Evolutionary conservation across 2,329 filamentous ascomycete species (phyloP).

Genomic region (Nectriaceae sp.): DNA sequence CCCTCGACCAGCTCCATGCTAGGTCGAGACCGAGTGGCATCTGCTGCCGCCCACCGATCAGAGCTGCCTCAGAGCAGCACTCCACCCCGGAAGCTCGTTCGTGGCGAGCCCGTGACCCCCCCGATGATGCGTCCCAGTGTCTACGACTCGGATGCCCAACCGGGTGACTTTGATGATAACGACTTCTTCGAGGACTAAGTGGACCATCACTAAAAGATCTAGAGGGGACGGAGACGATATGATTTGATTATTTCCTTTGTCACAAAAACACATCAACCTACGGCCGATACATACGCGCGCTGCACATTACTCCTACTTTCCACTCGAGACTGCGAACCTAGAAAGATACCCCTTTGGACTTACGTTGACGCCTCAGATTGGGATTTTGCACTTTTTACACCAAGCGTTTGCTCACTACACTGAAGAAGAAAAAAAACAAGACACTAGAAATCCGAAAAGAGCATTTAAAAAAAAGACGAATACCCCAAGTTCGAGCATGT

Average conservation of each 20-base stretch:
- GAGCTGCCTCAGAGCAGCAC: constrained; percentile 28
- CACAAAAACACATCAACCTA: constrained; percentile 22
- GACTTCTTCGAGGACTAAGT: constrained; percentile 55
- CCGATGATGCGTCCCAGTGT: constrained; percentile 60
- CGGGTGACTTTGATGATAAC: constrained; percentile 60
- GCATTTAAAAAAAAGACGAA: too few species aligned
- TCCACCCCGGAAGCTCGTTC: constrained; percentile 41
- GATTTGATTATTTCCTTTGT: constrained; percentile 30
- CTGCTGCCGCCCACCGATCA: constrained; percentile 9
- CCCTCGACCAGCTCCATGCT: constrained; percentile 33
- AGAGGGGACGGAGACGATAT: background rate
- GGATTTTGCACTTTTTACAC: constrained; percentile 19
- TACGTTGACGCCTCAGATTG: constrained; percentile 31
- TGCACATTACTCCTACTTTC: constrained; percentile 27
- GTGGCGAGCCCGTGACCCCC: constrained; percentile 54
- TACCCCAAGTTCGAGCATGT: constrained; percentile 10
- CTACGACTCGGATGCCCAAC: constrained; percentile 63
- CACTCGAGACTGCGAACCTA: constrained; percentile 37
- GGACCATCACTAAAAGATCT: background rate
- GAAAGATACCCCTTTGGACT: constrained; percentile 45
- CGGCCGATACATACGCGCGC: constrained; percentile 22
- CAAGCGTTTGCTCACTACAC: background rate
- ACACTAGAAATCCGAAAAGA: constrained; percentile 3
- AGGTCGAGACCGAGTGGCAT: background rate
- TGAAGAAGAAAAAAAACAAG: constrained; percentile 5